A percentile compares a stretch with the other conserved stretches of the same genome.
Conservation (phyloP, 2,329 filamentous ascomycete species). For the Fusarium sp. region DNA sequence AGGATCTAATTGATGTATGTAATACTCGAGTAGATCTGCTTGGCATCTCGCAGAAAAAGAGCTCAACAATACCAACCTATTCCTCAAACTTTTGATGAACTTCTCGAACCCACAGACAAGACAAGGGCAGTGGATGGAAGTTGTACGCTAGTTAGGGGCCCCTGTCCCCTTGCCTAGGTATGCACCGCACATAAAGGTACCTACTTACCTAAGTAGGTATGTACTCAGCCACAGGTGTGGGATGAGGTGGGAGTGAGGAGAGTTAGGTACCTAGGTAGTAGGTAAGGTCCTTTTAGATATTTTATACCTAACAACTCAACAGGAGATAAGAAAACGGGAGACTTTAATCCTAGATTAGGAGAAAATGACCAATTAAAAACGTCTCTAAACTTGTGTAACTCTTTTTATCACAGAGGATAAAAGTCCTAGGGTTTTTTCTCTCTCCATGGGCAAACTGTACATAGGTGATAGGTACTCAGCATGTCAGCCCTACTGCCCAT, state of each 20-base stretch:
- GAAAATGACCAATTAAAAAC: too few species aligned
- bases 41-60: background rate
- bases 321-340: too few species aligned
- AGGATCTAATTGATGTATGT: background rate
- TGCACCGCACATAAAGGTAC: too few species aligned
- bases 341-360: too few species aligned
- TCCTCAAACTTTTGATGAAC: background rate
- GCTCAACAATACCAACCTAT: background rate
- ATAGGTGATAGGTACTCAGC: background rate
- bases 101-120: background rate
- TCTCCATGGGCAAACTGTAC: background rate
- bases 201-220: too few species aligned
- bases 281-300: too few species aligned
- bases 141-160: slow-evolving; percentile 12
- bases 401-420: background rate
- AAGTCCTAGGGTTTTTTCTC: background rate
- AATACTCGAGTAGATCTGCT: background rate
- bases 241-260: too few species aligned
- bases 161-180: too few species aligned
- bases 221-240: too few species aligned
- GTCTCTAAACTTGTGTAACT: background rate
- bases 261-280: too few species aligned
- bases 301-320: too few species aligned
- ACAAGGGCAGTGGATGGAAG: background rate
- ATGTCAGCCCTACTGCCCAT: slow-evolving; percentile 11